Conservation (phyloP, 768 basidiomycete species). For the Holtermannia corniformis region DNA sequence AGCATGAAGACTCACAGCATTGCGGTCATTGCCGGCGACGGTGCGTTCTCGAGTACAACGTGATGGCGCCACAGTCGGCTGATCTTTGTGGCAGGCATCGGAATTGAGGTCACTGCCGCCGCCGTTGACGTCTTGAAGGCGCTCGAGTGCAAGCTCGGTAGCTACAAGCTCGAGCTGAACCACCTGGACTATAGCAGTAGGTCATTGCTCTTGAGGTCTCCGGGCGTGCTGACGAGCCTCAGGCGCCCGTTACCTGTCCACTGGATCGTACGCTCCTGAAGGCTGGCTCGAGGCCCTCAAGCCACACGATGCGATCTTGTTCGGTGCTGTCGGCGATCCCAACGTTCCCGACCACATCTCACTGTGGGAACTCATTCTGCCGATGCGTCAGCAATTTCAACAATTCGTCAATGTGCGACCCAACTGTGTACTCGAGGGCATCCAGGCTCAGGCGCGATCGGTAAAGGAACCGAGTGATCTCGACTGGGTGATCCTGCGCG, state of each 20-base stretch:
- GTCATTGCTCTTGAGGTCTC: too few species aligned
- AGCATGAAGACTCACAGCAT: constrained; percentile 6
- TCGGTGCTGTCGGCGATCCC: constrained; percentile 49
- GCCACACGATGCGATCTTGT: constrained; percentile 36
- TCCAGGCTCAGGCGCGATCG: constrained; percentile 47
- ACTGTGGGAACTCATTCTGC: constrained; percentile 49
- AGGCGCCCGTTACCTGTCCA: constrained; percentile 43
- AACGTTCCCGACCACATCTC: constrained; percentile 54
- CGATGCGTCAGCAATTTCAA: constrained; percentile 50
- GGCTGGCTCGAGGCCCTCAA: constrained; percentile 30
- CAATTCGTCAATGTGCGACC: constrained; percentile 47
- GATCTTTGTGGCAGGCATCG: too few species aligned
- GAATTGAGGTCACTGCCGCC: constrained; percentile 49
- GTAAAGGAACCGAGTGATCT: constrained; percentile 45
- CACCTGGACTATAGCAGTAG: constrained; percentile 48
- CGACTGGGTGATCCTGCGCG: constrained; percentile 52
- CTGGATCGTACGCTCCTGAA: constrained; percentile 47
- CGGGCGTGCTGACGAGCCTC: constrained; percentile 33
- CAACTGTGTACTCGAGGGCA: constrained; percentile 48
- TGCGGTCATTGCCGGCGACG: constrained; percentile 27
- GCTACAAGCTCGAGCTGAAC: constrained; percentile 46
- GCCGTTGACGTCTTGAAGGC: constrained; percentile 47
- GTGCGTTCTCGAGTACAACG: too few species aligned
- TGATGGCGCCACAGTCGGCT: too few species aligned
- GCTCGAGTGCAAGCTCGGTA: constrained; percentile 44